Percentiles rank a stretch among this genome's conserved stretches.
phyloP scores from a whole-genome alignment of 2,329 filamentous ascomycete genomes.

The Colletotrichum liriopes region DNA sequence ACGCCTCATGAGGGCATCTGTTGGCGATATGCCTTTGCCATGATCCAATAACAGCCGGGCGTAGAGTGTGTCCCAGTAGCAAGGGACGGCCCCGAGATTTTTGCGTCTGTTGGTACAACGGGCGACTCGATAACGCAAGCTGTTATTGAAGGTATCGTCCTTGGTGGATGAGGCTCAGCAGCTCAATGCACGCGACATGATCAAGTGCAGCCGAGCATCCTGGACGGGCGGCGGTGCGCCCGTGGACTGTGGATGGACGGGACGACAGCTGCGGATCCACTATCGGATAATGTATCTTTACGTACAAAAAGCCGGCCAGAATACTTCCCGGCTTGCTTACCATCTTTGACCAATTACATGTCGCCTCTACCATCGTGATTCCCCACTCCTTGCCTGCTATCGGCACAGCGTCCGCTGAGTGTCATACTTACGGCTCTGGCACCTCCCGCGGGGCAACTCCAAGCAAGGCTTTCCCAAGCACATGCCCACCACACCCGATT shows the following conservation, averaged over 20 bases:
- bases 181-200: conserved; percentile 37
- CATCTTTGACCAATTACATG: conserved; percentile 7
- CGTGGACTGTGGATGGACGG: conserved; percentile 22
- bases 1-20: conserved; percentile 42
- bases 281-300: background rate
- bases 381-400: conserved; percentile 15
- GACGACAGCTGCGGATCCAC: conserved; percentile 15
- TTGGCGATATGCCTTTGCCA: conserved; percentile 37
- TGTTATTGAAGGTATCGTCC: conserved; percentile 19
- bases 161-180: conserved; percentile 27
- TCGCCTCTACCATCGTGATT: background rate
- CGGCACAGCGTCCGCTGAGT: conserved; percentile 15
- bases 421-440: conserved; percentile 20
- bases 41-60: conserved; percentile 20
- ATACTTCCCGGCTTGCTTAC: background rate
- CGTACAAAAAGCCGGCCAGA: background rate
- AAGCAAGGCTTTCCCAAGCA: conserved; percentile 38
- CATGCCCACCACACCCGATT: conserved; percentile 30
- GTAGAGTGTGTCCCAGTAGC: background rate
- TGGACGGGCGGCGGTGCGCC: conserved; percentile 13
- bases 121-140: conserved; percentile 7
- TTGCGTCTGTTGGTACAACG: background rate
- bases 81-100: background rate
- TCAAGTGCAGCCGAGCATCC: conserved; percentile 25
- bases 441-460: conserved; percentile 37